phyloP scores from a whole-genome alignment of 192 early-diverging fungal species.

The Phycomyces nitens region DNA sequence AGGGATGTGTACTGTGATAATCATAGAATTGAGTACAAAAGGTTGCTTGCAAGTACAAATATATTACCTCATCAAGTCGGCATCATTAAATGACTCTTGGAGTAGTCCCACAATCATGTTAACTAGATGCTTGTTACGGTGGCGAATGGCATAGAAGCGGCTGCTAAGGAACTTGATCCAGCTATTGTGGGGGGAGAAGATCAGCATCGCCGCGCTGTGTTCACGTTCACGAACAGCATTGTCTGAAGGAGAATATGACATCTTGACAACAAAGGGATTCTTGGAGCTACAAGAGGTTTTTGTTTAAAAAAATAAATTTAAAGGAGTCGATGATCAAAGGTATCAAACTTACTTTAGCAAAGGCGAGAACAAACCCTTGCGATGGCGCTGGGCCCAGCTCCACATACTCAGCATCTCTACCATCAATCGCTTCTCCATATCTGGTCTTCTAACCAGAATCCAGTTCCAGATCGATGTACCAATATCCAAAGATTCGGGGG shows the following conservation, averaged over 20 bases:
- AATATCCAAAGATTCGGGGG: constrained; percentile 73
- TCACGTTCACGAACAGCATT: constrained; percentile 66
- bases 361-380: constrained; percentile 79
- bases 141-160: constrained; percentile 79
- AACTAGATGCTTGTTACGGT: constrained; percentile 68
- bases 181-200: constrained; percentile 70
- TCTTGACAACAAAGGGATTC: constrained; percentile 85
- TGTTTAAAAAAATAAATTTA: no score
- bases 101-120: constrained; percentile 77
- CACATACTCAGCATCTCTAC: constrained; percentile 80
- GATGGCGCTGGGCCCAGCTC: constrained; percentile 73
- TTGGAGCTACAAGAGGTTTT: constrained; percentile 34
- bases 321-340: no score
- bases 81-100: constrained; percentile 67
- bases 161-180: constrained; percentile 86
- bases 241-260: constrained; percentile 91
- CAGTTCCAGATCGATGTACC: constrained; percentile 88
- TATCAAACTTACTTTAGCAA: constrained; percentile 37
- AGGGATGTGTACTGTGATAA: constrained; percentile 57
- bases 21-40: background rate
- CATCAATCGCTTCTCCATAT: constrained; percentile 74
- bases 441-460: constrained; percentile 76
- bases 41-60: background rate
- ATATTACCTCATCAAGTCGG: constrained; percentile 22
- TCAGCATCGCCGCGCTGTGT: constrained; percentile 53